Percentiles rank a stretch among this genome's conserved stretches.
phyloP scores from a whole-genome alignment of 768 basidiomycete genomes.

The Suillus luteus region DNA sequence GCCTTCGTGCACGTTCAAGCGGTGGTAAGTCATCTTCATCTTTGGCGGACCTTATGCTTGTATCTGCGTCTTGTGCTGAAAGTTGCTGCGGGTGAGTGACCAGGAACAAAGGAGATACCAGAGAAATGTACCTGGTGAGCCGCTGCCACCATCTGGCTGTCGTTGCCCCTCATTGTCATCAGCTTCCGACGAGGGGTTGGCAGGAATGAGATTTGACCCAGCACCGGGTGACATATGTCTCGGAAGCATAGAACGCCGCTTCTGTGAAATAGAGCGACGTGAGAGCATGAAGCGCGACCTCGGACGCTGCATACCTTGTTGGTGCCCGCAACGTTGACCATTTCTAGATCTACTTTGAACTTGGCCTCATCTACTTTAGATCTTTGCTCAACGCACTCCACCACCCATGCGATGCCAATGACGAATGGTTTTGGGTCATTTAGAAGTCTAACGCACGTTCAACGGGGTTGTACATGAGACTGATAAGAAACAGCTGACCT shows the following conservation, averaged over 20 bases:
- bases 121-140: slow-evolving; percentile 25
- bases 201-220: slow-evolving; percentile 10
- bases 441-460: slow-evolving; percentile 45
- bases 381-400: slow-evolving; percentile 77
- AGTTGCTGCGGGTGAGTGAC: slow-evolving; percentile 16
- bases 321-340: slow-evolving; percentile 55
- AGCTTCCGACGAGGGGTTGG: slow-evolving; percentile 17
- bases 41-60: slow-evolving; percentile 27
- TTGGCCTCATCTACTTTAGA: slow-evolving; percentile 61
- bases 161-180: slow-evolving; percentile 26
- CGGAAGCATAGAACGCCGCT: slow-evolving; percentile 74
- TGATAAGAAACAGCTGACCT: slow-evolving; percentile 43
- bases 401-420: slow-evolving; percentile 88
- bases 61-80: slow-evolving; percentile 28
- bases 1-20: slow-evolving; percentile 66
- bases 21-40: slow-evolving; percentile 66
- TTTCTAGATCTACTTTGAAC: slow-evolving; percentile 65
- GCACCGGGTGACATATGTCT: slow-evolving; percentile 48
- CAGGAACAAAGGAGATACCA: slow-evolving; percentile 3
- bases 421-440: slow-evolving; percentile 70
- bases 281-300: neutral
- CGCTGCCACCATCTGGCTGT: slow-evolving; percentile 32
- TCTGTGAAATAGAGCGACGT: slow-evolving; percentile 41
- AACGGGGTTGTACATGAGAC: slow-evolving; percentile 2
- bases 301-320: slow-evolving; percentile 53